phyloP scores from a whole-genome alignment of 345 rosid genomes.

The Adansonia digitata region DNA sequence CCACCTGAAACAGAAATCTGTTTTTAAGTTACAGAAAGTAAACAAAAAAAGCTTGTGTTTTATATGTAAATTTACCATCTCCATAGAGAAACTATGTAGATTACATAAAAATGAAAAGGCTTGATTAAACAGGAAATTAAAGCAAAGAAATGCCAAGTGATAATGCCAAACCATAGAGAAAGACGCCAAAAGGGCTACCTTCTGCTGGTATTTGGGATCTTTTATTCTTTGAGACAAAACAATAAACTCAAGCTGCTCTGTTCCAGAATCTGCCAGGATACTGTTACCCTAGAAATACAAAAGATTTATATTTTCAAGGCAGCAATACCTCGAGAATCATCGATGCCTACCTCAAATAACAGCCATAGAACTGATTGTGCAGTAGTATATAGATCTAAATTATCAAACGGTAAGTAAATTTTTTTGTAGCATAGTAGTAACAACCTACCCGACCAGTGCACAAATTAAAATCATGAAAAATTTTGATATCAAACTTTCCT shows the following conservation, averaged over 20 bases:
- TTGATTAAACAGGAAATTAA: not conserved
- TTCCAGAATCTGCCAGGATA: conserved; percentile 95
- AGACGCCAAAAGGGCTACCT: conserved; percentile 39
- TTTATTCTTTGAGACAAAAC: conserved; percentile 97
- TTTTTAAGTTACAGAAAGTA: conserved; percentile 4
- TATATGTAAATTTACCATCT: not conserved
- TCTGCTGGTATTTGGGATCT: conserved; percentile 84
- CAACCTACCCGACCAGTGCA: not conserved
- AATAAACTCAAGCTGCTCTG: conserved; percentile 96
- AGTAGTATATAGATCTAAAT: not conserved
- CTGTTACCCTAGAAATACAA: conserved; percentile 57
- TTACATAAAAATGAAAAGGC: not conserved
- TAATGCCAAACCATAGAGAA: not conserved
- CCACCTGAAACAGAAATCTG: conserved; percentile 46
- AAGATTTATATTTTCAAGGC: conserved; percentile 7
- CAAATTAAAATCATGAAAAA: not conserved
- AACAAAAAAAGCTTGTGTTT: not conserved
- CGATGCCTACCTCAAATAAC: not conserved
- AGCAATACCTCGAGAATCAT: not conserved
- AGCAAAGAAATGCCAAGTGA: not conserved
- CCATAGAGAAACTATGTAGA: not conserved
- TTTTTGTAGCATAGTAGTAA: not conserved
- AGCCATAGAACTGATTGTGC: not conserved
- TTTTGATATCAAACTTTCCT: not conserved
- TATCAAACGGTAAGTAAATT: not conserved